Evolutionary conservation across 1,139 yeast genomes (phyloP).

Genomic region (Diutina pseudorugosa): DNA sequence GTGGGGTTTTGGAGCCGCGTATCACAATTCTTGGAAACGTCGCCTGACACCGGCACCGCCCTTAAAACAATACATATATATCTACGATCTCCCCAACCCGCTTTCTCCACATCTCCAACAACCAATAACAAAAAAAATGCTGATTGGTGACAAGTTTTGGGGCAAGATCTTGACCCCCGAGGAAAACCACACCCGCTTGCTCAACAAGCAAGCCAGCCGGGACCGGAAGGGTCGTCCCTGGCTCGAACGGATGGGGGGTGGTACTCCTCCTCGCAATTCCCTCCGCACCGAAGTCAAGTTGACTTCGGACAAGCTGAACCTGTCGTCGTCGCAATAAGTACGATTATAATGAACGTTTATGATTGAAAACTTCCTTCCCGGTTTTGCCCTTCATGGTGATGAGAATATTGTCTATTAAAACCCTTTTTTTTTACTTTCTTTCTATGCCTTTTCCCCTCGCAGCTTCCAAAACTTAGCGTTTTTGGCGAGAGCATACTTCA

Average conservation of each 20-base stretch:
- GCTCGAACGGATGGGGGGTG: neutral
- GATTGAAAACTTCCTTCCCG: no score
- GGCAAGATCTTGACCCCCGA: neutral
- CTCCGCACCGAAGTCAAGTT: neutral
- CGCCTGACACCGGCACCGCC: no score
- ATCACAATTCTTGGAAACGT: no score
- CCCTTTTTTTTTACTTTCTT: no score
- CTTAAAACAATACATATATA: no score
- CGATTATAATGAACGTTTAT: neutral
- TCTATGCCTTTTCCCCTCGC: neutral
- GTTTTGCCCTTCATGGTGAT: no score
- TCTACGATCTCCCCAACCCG: no score
- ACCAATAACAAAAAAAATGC: no score
- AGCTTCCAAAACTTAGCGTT: constrained; percentile 9
- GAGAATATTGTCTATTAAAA: neutral
- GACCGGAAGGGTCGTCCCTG: neutral
- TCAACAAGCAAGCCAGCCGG: neutral
- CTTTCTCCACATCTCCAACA: no score
- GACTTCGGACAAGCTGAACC: neutral
- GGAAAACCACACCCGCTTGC: neutral
- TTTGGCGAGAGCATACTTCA: constrained; percentile 73
- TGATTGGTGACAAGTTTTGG: neutral
- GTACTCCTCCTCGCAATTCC: neutral
- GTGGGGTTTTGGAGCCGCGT: no score
- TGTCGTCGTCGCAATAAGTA: neutral